Percentiles rank a stretch among this genome's conserved stretches.
Conservation (phyloP, 192 early-diverging fungal species). For the Gryganskiella cystojenkinii region DNA sequence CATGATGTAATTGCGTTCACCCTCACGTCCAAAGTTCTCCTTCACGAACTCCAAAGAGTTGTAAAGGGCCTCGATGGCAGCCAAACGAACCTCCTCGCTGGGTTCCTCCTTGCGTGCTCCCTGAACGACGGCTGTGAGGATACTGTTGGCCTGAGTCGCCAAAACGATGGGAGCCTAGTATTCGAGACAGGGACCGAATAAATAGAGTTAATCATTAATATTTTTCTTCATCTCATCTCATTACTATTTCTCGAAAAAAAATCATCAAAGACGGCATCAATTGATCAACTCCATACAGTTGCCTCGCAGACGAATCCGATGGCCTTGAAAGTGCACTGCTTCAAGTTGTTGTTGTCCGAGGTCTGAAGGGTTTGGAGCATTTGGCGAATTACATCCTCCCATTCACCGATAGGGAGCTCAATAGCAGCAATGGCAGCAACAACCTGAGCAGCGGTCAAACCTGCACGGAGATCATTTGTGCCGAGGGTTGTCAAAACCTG, state of each 20-base stretch:
- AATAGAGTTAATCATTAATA: not conserved
- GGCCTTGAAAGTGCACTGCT: conserved; percentile 85
- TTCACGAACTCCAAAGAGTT: conserved; percentile 97
- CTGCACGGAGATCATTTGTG: conserved; percentile 64
- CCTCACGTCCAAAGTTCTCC: conserved; percentile 93
- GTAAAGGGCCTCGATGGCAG: conserved; percentile 90
- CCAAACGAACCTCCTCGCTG: conserved; percentile 86
- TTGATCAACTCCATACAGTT: conserved; percentile 65
- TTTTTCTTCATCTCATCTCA: not conserved
- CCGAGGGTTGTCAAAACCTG: conserved; percentile 66
- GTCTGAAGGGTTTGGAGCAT: conserved; percentile 82
- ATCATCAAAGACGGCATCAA: not conserved
- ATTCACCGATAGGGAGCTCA: conserved; percentile 88
- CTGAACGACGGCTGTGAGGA: conserved; percentile 94
- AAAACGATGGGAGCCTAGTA: conserved; percentile 82
- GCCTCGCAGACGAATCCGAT: conserved; percentile 96
- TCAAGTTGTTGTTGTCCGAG: conserved; percentile 75
- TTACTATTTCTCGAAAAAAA: not conserved
- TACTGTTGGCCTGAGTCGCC: conserved; percentile 83
- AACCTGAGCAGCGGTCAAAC: conserved; percentile 81
- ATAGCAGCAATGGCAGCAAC: conserved; percentile 93
- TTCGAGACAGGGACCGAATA: not conserved
- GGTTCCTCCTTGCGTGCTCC: conserved; percentile 95
- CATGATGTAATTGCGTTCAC: conserved; percentile 99
- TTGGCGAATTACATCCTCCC: conserved; percentile 86